Evolutionary conservation across 2,329 filamentous ascomycete genomes (phyloP), one percentile per base, ranked within the genome.

Genomic region (Ilyonectria destructans): DNA sequence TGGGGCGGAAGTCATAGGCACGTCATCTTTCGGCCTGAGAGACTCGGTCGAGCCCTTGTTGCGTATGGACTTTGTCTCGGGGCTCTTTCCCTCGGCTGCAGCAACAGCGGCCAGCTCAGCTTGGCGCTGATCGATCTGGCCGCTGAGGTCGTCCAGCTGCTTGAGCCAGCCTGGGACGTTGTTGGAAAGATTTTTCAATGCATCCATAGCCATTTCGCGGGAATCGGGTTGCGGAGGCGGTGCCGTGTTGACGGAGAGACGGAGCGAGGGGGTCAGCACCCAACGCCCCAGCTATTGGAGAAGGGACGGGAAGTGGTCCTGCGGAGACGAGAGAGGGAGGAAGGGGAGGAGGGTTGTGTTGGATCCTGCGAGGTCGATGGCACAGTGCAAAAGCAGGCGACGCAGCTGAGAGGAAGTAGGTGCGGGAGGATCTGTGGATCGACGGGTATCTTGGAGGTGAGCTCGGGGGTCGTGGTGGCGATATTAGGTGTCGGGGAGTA

Each of bases 101-200:
- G 79, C 81, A 63, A 88, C 77, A 65, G 83, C 83, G 40, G 89
- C 89, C 63, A 91, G 83, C 75, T 91, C 89, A 58, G 83, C 80
- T 81, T 92, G 90, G 66, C 90, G 88, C 75, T 87, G 83, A 66
- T 89, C 85, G 66, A 92, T 90, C 77, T 91, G 86, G 67, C 84
- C 83, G 75, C 85, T 90, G 65, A 92, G 84, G 58, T 90, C 86
- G 69, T 90, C 87, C 51, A 92, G 84, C 23, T 87, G 85, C 66
- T 82, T 82, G 43, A 88, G 81, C 90, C 90, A 92, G 77, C 87
- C 85, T 17, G 89, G 90, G 48, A 90, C 84, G 67, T 90, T 88
- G 70, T 78, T 82, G 61, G 83, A 82, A 43, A 92, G 82, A 66
- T 85, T 85, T 62, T 82, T 85, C 62, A 92, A 80, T 31, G 89